A percentile compares a stretch with the other conserved stretches of the same genome.
phyloP scores from a whole-genome alignment of 805 yeast genomes.

The Danielia reshetovae region DNA sequence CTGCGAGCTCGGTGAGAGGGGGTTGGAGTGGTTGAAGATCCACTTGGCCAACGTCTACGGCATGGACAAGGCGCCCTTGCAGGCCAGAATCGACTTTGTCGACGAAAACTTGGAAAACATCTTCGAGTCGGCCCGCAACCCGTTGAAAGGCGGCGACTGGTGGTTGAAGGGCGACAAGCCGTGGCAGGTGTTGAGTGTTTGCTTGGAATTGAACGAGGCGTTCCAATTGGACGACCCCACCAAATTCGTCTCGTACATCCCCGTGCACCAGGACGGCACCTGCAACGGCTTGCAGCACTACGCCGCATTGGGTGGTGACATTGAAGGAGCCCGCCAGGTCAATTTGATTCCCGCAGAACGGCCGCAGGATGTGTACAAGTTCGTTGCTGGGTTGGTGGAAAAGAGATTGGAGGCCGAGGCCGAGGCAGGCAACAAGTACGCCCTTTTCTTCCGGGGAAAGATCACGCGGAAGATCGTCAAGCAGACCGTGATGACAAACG shows the following conservation, averaged over 20 bases:
- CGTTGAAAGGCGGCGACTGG: constrained; percentile 55
- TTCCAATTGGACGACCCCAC: constrained; percentile 59
- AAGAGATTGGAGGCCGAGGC: constrained; percentile 52
- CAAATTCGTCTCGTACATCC: constrained; percentile 63
- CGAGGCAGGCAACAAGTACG: constrained; percentile 50
- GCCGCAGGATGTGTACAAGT: constrained; percentile 75
- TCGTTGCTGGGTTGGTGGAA: constrained; percentile 63
- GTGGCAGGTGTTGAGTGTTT: constrained; percentile 75
- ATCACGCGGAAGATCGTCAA: constrained; percentile 86
- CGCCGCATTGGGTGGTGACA: constrained; percentile 83
- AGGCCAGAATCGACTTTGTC: constrained; percentile 57
- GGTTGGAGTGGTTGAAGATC: constrained; percentile 70
- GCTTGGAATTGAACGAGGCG: constrained; percentile 64
- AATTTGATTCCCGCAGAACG: constrained; percentile 65
- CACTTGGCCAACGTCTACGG: constrained; percentile 75
- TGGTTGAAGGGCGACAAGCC: constrained; percentile 79
- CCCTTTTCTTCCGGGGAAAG: constrained; percentile 52
- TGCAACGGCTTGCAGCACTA: constrained; percentile 85
- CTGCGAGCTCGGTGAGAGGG: constrained; percentile 57
- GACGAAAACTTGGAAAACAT: constrained; percentile 55
- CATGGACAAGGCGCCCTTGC: constrained; percentile 65
- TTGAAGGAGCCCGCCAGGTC: constrained; percentile 79
- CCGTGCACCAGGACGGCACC: constrained; percentile 84
- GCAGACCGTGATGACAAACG: constrained; percentile 98
- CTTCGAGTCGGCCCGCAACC: constrained; percentile 56